Base-by-base conservation (phyloP, 2,329 filamentous ascomycete genomes). In the Aspergillus sojae region DNA sequence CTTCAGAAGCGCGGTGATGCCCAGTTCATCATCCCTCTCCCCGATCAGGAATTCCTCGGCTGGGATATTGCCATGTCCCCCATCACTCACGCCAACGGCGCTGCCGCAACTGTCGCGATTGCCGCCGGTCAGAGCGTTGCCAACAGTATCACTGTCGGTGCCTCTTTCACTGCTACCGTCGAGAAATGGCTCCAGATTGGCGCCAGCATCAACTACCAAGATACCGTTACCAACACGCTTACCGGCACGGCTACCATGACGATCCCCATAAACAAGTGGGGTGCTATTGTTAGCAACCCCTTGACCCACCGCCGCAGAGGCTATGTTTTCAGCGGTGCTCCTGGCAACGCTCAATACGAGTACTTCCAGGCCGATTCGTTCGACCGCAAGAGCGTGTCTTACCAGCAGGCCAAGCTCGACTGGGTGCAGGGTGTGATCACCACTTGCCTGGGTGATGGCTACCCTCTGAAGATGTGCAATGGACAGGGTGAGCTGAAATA, bases 1-100 rank as follows among this genome's bases (percentile, higher is more conserved):
- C 23, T 30, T 12, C 28, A 50, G 4, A 67, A 65, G 21, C 63
- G 65, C 23, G 52, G 26, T 28, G 56, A 45, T 32, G 39, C 63
- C 7, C 48, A 65, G 39, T 41, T 68, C 19, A 67, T 68, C 36
- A 67, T 68, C 4, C 60, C 60, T 4, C 65, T 67, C 5, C 65
- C 65, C 11, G 65, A 67, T 23, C 46, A 59, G 12, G 63, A 67
- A 43, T 68, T 68, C 39, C 66, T 68, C 16, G 65, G 65, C 57
- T 68, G 66, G 66, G 65, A 68, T 46, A 61, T 67, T 23, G 34
- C 65, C 36, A 68, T 68, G 66, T 68, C 66, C 19, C 62, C 65
- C 50, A 52, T 68, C 21, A 52, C 56, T 5, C 65, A 67, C 39
- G 66, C 66, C 55, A 68, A 68, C 58, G 58, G 62, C 23, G 65